These are phyloP conservation scores for Populus ilicifolia DNA, from an alignment of 345 rosid species.

Conservation along the genomic window DNA sequence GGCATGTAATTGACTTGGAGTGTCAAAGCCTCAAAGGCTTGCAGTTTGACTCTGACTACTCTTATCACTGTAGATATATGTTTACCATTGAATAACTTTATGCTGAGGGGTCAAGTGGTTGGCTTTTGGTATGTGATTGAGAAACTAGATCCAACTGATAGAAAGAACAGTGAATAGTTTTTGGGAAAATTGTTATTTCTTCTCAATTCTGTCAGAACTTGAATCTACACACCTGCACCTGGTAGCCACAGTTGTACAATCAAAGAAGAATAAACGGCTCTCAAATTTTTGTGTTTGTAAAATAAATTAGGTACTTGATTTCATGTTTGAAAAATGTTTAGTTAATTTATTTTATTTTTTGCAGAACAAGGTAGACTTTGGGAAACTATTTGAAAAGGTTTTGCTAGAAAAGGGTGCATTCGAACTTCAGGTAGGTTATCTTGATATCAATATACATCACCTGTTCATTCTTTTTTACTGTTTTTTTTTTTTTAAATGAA, in stretches of 20 bases:
- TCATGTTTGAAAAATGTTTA: background rate
- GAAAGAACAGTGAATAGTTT: background rate
- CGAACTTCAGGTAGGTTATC: slow-evolving; percentile 48
- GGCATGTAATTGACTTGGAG: background rate
- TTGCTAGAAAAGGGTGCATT: slow-evolving; percentile 49
- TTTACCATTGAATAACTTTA: background rate
- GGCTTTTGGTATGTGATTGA: background rate
- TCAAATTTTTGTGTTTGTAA: too few relatives aligned
- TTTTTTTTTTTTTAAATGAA: background rate
- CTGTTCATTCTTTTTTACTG: background rate
- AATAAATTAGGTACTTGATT: background rate
- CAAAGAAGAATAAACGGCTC: background rate
- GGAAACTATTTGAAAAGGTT: slow-evolving; percentile 48
- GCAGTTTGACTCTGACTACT: background rate
- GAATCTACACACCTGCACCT: background rate
- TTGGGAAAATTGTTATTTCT: background rate
- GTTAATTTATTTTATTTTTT: background rate
- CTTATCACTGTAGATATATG: background rate
- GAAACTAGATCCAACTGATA: background rate
- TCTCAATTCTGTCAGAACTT: background rate
- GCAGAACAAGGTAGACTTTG: slow-evolving; percentile 56
- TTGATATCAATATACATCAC: slow-evolving; percentile 7
- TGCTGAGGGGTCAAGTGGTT: background rate
- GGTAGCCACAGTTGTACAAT: background rate
- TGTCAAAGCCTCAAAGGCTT: background rate